Evolutionary conservation across 2,329 filamentous ascomycete genomes (phyloP).

Genomic region (Aspergillus viridinutans): DNA sequence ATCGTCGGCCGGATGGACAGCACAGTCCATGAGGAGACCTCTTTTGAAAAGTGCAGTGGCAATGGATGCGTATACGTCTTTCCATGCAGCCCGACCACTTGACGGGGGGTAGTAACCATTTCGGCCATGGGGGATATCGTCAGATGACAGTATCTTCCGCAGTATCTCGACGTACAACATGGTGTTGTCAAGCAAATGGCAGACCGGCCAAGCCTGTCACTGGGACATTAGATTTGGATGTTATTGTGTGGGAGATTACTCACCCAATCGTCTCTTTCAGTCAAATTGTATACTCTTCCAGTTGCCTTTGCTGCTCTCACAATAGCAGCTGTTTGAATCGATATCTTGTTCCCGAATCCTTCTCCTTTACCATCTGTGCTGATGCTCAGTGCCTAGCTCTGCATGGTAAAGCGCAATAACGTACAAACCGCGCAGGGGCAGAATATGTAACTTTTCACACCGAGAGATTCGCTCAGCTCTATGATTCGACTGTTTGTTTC

Average conservation of each 20-base stretch:
- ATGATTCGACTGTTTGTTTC: slow-evolving; percentile 43
- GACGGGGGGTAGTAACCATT: slow-evolving; percentile 51
- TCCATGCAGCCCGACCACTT: slow-evolving; percentile 48
- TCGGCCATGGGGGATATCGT: slow-evolving; percentile 37
- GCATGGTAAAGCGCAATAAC: no score
- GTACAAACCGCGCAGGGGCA: slow-evolving; percentile 49
- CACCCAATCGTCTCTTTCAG: not conserved
- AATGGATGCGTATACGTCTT: slow-evolving; percentile 48
- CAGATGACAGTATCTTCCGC: slow-evolving; percentile 40
- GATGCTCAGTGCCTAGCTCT: no score
- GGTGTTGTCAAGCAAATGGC: slow-evolving; percentile 48
- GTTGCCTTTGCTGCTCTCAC: slow-evolving; percentile 43
- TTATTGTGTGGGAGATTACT: not conserved
- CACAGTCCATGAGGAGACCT: slow-evolving; percentile 35
- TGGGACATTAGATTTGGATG: no score
- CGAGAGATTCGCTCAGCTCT: slow-evolving; percentile 39
- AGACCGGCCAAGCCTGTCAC: slow-evolving; percentile 50
- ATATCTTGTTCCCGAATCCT: slow-evolving; percentile 50
- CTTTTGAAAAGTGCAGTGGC: slow-evolving; percentile 40
- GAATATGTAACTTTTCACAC: slow-evolving; percentile 51
- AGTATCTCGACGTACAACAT: slow-evolving; percentile 46
- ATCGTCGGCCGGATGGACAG: slow-evolving; percentile 35
- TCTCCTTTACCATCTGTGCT: slow-evolving; percentile 40
- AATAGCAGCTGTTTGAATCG: slow-evolving; percentile 50
- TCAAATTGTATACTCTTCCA: slow-evolving; percentile 37